Evolutionary conservation across 768 basidiomycete genomes (phyloP), one percentile per base, ranked within the genome.

Genomic region (Trametes sanguinea): DNA sequence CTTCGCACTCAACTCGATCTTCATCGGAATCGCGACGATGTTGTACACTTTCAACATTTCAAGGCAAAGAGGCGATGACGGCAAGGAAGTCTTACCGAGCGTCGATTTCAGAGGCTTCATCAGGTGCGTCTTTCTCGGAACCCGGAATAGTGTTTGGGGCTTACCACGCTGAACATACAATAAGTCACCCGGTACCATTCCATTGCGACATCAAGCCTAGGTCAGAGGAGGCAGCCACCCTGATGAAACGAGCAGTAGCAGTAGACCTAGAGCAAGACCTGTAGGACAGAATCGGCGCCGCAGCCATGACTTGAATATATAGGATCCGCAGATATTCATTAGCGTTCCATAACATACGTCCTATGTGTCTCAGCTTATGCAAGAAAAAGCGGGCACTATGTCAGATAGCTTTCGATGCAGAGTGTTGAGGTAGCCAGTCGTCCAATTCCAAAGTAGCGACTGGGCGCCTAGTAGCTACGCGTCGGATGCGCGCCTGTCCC

Each of bases 1-100:
- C 55, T 61, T 74, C 14, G 71, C 72, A 11, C 65, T 69, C 56
- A 67, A 69, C 42, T 68, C 71, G 4, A 33, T 73, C 14, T 73
- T 71, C 60, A 70, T 73, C 17, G 60, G 59, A 29, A 53, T 72
- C 43, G 67, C 71, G 11, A 62, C 51, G 6, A 65, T 72, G 39
- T 57, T 74, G 22, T 64, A 66, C 56, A 54, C 64, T 3, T 71
- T 73, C 64, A 42, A 68, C 56, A 67, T 74, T 43, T 40, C 32
- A 29, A 72, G 68, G 47, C 48, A 55, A 29, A 60, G 17, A 42
- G 68, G 71, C 43, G 64, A 60, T 17, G 27, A 64, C 2, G 72
- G 70, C 2, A 42, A 63, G 27, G 65, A 68, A 22, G 69, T 72
- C 37, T 59, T 62, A 3, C 71, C 71, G 3, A 53, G 63, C 17